Percentiles rank a stretch among this genome's conserved stretches.
phyloP scores from a whole-genome alignment of 768 basidiomycete genomes.

The Solioccasus polychromus region DNA sequence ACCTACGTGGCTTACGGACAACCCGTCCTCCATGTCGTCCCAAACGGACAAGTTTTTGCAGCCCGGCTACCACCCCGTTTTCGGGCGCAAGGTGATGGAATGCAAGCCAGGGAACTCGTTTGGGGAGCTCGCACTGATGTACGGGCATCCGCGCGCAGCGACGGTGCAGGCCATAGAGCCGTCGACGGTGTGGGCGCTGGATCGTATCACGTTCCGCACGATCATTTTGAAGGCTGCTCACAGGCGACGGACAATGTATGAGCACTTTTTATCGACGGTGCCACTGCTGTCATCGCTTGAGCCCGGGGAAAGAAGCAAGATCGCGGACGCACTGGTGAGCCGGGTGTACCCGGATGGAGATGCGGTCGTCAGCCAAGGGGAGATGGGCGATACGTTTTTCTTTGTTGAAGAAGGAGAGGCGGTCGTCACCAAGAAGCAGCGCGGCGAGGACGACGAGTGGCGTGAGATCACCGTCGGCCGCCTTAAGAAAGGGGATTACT shows the following conservation, averaged over 20 bases:
- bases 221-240: slow-evolving; percentile 94
- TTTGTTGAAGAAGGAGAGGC: slow-evolving; percentile 96
- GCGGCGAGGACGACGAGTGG: slow-evolving; percentile 53
- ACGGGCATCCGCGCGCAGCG: slow-evolving; percentile 93
- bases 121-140: slow-evolving; percentile 97
- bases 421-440: slow-evolving; percentile 73
- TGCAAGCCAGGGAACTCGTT: slow-evolving; percentile 85
- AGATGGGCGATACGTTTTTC: slow-evolving; percentile 96
- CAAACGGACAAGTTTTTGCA: slow-evolving; percentile 56
- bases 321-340: slow-evolving; percentile 92
- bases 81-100: slow-evolving; percentile 80
- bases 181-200: slow-evolving; percentile 90
- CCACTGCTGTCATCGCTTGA: slow-evolving; percentile 83
- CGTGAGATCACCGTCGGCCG: slow-evolving; percentile 71
- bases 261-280: slow-evolving; percentile 91
- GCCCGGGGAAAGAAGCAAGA: slow-evolving; percentile 90
- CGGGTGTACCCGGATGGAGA: slow-evolving; percentile 79
- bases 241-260: slow-evolving; percentile 91
- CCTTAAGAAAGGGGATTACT: slow-evolving; percentile 92
- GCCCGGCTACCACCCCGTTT: slow-evolving; percentile 63
- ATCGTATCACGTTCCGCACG: slow-evolving; percentile 97
- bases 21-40: slow-evolving; percentile 35
- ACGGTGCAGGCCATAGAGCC: slow-evolving; percentile 83
- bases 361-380: slow-evolving; percentile 87
- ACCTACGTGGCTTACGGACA: slow-evolving; percentile 51